Conservation (phyloP, 352 stramenopile genomes). For the Poterioochromonas sp. region DNA sequence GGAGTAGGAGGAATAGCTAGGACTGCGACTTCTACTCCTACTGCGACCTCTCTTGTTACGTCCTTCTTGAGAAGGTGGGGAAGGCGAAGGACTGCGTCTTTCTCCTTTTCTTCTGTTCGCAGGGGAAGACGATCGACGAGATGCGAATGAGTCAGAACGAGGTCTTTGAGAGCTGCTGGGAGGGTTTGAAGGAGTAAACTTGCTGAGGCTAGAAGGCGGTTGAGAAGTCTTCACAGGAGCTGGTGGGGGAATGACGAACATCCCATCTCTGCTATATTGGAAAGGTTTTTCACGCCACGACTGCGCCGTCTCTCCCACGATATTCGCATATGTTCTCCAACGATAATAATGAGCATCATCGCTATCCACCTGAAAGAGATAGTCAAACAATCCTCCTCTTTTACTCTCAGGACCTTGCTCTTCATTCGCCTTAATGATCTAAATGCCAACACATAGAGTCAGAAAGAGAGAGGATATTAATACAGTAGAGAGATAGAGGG, state of each 20-base stretch:
- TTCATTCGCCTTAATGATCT: background rate
- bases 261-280: conserved; percentile 42
- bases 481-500: background rate
- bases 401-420: conserved; percentile 38
- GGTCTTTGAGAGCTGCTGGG: no score
- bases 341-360: conserved; percentile 45
- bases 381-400: no score
- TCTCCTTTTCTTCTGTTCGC: no score
- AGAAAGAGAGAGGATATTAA: background rate
- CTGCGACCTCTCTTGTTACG: no score
- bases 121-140: no score
- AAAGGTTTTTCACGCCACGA: conserved; percentile 41
- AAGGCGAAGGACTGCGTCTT: no score
- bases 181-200: no score
- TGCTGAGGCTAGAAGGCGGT: no score
- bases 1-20: conserved; percentile 33
- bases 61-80: no score
- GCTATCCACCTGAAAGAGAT: conserved; percentile 36
- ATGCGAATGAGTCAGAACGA: no score
- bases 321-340: conserved; percentile 26
- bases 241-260: conserved; percentile 45
- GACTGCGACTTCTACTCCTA: no score
- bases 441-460: background rate
- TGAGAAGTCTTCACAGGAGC: no score
- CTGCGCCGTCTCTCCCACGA: conserved; percentile 44